Base-by-base conservation (phyloP, 768 basidiomycete species). In the Baorangia bicolor region DNA sequence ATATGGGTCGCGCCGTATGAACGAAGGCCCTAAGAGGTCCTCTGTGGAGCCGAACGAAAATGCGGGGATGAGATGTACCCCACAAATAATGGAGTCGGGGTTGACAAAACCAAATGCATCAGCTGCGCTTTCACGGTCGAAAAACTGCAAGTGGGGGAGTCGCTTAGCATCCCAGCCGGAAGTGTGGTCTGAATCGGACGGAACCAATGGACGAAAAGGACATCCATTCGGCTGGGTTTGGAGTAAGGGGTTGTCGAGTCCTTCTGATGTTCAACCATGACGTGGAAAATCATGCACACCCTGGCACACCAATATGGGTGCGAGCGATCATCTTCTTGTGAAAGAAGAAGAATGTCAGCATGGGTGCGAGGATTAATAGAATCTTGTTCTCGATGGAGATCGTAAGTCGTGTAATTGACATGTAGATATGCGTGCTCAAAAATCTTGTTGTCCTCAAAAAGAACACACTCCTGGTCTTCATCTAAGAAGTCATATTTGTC, bases 21-120 rank as follows among this genome's bases (percentile, higher is more conserved):
- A 23, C 3, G 40, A 38, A 13, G 56, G 55, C 1, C 23, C 18
- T 1, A 59, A 46, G 5, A 59, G 38, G 5, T 58, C 44, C 3
- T 55, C 9, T 0, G 69, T 65, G 3, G 30, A 31, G 1, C 70
- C 68, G 16, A 53, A 30, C 1, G 47, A 28, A 42, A 77, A 81
- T 0, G 66, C 75, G 0, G 79, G 81, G 11, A 81, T 71, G 2
- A 82, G 53, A 54, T 82, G 79, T 1, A 57, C 62, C 0, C 64
- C 74, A 0, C 74, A 67, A 31, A 82, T 57, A 3, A 83, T 71
- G 0, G 64, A 56, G 2, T 55, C 49, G 0, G 80, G 81, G 55
- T 82, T 72, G 1, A 82, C 33, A 49, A 83, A 82, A 0, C 80
- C 73, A 57, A 81, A 82, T 4, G 75, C 69, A 3, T 58, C 62